These are phyloP conservation scores for Viola pubescens DNA, from an alignment of 441 rosid species.

Conservation along the genomic window DNA sequence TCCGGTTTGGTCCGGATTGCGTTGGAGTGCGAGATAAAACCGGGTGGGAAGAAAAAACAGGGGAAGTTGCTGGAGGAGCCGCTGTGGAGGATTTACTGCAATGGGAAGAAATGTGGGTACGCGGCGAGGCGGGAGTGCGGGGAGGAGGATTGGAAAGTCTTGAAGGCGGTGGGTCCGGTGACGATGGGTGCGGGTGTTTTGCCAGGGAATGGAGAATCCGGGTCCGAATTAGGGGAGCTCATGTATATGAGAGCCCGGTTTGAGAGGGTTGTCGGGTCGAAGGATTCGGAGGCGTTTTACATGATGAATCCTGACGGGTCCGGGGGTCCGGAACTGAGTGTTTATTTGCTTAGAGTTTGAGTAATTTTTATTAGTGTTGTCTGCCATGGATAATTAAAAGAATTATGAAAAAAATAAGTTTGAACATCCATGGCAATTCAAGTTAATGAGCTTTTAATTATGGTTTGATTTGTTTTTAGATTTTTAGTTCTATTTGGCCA, in stretches of 20 bases:
- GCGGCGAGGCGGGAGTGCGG: constrained; percentile 67
- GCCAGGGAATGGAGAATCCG: constrained; percentile 42
- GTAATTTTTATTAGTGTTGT: too few relatives aligned
- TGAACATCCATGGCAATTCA: too few relatives aligned
- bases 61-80: constrained; percentile 73
- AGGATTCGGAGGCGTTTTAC: constrained; percentile 92
- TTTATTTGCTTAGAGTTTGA: constrained; percentile 83
- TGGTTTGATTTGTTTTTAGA: too few relatives aligned
- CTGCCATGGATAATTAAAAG: too few relatives aligned
- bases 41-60: constrained; percentile 18
- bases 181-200: constrained; percentile 97
- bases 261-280: constrained; percentile 82
- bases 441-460: too few relatives aligned
- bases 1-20: constrained; percentile 90
- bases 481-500: too few relatives aligned
- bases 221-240: constrained; percentile 42
- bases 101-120: constrained; percentile 82
- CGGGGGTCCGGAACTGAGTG: constrained; percentile 91
- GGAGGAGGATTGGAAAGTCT: constrained; percentile 52
- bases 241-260: constrained; percentile 96
- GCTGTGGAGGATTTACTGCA: constrained; percentile 85
- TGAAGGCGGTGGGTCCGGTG: constrained; percentile 76
- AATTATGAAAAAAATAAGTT: too few relatives aligned
- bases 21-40: constrained; percentile 66
- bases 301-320: constrained; percentile 97